These are phyloP conservation scores for Trichoderma endophyticum DNA, from an alignment of 2,329 filamentous ascomycete species.

Conservation along the genomic window DNA sequence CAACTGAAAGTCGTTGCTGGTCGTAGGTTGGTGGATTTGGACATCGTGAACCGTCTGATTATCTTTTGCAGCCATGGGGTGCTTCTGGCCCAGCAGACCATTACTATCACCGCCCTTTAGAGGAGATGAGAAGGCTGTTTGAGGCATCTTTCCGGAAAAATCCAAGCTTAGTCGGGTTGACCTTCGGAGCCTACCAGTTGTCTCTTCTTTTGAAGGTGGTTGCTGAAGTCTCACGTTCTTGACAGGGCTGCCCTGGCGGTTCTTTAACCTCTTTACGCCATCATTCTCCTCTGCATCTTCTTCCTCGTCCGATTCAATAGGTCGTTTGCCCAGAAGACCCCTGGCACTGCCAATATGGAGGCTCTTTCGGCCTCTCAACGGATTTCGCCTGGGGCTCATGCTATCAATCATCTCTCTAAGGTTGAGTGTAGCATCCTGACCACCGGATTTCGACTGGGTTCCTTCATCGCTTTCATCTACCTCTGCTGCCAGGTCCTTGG, in stretches of 20 bases:
- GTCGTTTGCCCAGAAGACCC: constrained; percentile 71
- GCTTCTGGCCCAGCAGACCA: constrained; percentile 55
- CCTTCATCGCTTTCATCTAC: constrained; percentile 64
- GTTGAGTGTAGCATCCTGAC: constrained; percentile 62
- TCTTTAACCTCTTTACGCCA: constrained; percentile 66
- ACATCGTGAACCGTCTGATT: constrained; percentile 45
- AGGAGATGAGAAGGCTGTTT: constrained; percentile 47
- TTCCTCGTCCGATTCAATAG: constrained; percentile 65
- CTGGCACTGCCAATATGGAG: constrained; percentile 71
- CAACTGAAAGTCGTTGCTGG: constrained; percentile 41
- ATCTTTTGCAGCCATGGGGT: constrained; percentile 53
- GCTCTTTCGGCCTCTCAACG: constrained; percentile 67
- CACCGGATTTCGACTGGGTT: constrained; percentile 53
- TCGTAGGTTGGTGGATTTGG: constrained; percentile 42
- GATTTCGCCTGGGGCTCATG: constrained; percentile 71
- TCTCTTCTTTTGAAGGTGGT: constrained; percentile 65
- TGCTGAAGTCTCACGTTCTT: constrained; percentile 70
- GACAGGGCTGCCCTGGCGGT: constrained; percentile 70
- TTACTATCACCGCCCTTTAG: constrained; percentile 41
- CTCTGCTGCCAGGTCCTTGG: constrained; percentile 59
- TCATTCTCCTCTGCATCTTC: constrained; percentile 58
- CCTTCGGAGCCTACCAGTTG: constrained; percentile 56
- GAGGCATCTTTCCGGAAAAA: constrained; percentile 40
- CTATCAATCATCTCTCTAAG: constrained; percentile 75
- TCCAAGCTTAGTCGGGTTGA: constrained; percentile 48